Evolutionary conservation across 164 flowering plant genomes (phyloP).

Genomic region (Vitis amurensis): DNA sequence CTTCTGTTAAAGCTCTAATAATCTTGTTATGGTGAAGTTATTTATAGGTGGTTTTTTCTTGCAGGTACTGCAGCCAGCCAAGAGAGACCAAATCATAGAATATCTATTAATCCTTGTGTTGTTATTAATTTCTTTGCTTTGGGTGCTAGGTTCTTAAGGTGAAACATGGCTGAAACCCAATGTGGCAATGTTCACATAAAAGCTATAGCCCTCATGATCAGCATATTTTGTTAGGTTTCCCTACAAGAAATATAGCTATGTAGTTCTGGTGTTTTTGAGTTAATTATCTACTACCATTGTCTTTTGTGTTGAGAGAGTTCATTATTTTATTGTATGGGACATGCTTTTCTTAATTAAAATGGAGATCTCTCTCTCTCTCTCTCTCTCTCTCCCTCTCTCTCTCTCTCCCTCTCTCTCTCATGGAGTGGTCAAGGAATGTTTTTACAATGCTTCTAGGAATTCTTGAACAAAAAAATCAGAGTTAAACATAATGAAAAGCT

Average conservation of each 20-base stretch:
- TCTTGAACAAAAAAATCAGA: constrained; percentile 8
- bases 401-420: constrained; percentile 11
- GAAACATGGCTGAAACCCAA: constrained; percentile 25
- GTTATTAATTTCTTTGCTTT: constrained; percentile 5
- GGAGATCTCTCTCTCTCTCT: constrained; percentile 13
- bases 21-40: not conserved
- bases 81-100: constrained; percentile 20
- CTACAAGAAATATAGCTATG: constrained; percentile 23
- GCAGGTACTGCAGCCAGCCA: constrained; percentile 36
- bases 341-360: constrained; percentile 25
- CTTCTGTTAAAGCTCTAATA: not conserved
- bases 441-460: constrained; percentile 16
- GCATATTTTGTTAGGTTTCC: constrained; percentile 32
- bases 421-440: constrained; percentile 33
- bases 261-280: constrained; percentile 22
- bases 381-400: no score
- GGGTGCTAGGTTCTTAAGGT: constrained; percentile 15
- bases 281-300: constrained; percentile 14
- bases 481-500: constrained; percentile 7
- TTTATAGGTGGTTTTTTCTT: not conserved
- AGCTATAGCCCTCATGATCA: constrained; percentile 16
- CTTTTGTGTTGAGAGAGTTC: constrained; percentile 21
- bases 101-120: constrained; percentile 12
- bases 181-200: constrained; percentile 12
- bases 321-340: constrained; percentile 18